These are phyloP conservation scores for Polyporus arcularius DNA, from an alignment of 768 basidiomycete species.

Conservation along the genomic window DNA sequence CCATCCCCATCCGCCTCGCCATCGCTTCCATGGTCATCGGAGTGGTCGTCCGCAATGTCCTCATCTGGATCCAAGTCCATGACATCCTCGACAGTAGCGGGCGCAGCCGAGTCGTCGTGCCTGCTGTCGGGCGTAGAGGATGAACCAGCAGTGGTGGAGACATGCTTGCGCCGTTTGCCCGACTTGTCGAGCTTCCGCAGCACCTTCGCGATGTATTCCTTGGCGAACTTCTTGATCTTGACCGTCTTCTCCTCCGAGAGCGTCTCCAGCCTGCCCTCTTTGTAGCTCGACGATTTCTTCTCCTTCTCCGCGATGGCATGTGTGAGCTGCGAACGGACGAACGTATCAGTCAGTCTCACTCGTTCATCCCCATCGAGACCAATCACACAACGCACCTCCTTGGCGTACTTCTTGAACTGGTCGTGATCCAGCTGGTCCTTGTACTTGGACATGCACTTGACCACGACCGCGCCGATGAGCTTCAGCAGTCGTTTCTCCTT, in stretches of 20 bases:
- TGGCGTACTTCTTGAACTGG: constrained; percentile 91
- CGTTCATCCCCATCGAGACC: neutral
- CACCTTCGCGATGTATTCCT: constrained; percentile 87
- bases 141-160: constrained; percentile 9
- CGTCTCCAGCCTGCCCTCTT: constrained; percentile 67
- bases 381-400: constrained; percentile 64
- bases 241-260: constrained; percentile 83
- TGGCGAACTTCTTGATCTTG: constrained; percentile 93
- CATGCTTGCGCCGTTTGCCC: constrained; percentile 23
- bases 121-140: constrained; percentile 11
- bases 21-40: constrained; percentile 24
- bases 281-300: constrained; percentile 84
- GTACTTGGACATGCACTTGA: constrained; percentile 92
- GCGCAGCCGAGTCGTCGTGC: constrained; percentile 30
- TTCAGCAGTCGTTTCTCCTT: constrained; percentile 85
- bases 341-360: neutral
- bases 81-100: constrained; percentile 37
- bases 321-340: constrained; percentile 60
- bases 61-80: constrained; percentile 45
- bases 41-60: constrained; percentile 26
- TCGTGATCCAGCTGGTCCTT: constrained; percentile 73
- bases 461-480: constrained; percentile 87
- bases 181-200: constrained; percentile 66
- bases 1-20: neutral
- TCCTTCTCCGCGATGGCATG: constrained; percentile 90